Evolutionary conservation across 306 rosid genomes (phyloP).

Genomic region (Geum urbanum): DNA sequence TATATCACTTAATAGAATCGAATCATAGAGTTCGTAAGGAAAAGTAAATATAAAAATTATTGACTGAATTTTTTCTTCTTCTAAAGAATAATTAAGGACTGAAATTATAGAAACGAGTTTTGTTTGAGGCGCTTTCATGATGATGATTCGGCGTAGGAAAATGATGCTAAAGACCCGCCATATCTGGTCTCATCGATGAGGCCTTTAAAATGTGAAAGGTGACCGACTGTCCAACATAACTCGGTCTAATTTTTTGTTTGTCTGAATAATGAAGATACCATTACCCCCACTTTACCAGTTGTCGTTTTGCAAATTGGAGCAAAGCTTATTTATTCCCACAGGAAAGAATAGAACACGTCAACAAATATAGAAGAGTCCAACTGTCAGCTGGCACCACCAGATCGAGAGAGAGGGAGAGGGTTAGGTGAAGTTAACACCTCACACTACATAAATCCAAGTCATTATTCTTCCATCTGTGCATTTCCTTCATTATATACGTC

Average conservation of each 20-base stretch:
- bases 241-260: not conserved
- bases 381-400: conserved; percentile 26
- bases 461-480: not conserved
- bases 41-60: too few species aligned
- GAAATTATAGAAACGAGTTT: too few species aligned
- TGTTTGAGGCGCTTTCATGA: too few species aligned
- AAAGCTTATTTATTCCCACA: conserved; percentile 2
- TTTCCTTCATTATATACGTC: not conserved
- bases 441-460: not conserved
- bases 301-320: conserved; percentile 12
- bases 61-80: too few species aligned
- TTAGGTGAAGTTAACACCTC: not conserved
- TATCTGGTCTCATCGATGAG: too few species aligned
- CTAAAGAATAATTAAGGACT: too few species aligned
- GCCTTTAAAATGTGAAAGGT: too few species aligned
- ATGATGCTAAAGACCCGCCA: too few species aligned
- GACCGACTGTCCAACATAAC: not conserved
- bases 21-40: too few species aligned
- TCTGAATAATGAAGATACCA: not conserved
- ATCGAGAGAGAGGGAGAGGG: not conserved
- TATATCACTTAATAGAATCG: too few species aligned
- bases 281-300: not conserved
- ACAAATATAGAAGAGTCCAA: conserved; percentile 22
- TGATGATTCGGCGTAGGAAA: too few species aligned
- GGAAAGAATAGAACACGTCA: conserved; percentile 18